Base-by-base conservation (phyloP, 2,329 filamentous ascomycete genomes). In the Diaporthe destruens region DNA sequence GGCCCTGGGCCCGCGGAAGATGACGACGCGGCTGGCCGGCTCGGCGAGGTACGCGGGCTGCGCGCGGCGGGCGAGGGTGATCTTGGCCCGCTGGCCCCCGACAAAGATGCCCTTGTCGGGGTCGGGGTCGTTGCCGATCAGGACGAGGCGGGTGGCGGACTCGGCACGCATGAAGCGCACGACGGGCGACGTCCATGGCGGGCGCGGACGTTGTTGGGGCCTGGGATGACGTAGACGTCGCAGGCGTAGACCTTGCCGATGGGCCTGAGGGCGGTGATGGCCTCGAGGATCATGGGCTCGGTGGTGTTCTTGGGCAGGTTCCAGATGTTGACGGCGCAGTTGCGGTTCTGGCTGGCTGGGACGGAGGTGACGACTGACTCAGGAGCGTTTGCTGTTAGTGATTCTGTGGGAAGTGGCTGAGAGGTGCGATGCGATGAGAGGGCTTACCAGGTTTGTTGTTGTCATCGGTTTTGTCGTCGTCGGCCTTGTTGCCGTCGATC, bases 101-200 rank as follows among this genome's bases (percentile, higher is more conserved):
- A 70, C 49, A 23, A 32, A 54, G 55, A 70, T 29, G 34, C 68
- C 68, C 23, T 23, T n/a, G 6, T 29, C 18, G 11, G 47, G 18
- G 12, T 42, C 7, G 18, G 47, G 16, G 12, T 42, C 7, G 55
- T 34, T 61, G 47, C 68, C 55, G 47, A 70, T 54, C 44, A 54
- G 68, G 23, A 61, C 34, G 32, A 70, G 55, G n/a, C 39, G 49
- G 1, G 68, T 61, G 55, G 68, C 68, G 2, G 68, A 44, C 44
- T 54, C 32, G 55, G 56, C 34, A 7, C n/a, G 25, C 68, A 61
- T 70, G 55, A 70, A 70, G 16, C 55, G 68, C 9, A 70, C 49
- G n/a, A n/a, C n/a, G n/a, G 29, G 55, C 68, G 44, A 70, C 68
- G 44, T 32, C 5, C 44, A 70, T 57, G 18, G 55, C 68, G 23